Evolutionary conservation across 1,284 basidiomycete species (phyloP).

Genomic region (Fomes fomentarius): DNA sequence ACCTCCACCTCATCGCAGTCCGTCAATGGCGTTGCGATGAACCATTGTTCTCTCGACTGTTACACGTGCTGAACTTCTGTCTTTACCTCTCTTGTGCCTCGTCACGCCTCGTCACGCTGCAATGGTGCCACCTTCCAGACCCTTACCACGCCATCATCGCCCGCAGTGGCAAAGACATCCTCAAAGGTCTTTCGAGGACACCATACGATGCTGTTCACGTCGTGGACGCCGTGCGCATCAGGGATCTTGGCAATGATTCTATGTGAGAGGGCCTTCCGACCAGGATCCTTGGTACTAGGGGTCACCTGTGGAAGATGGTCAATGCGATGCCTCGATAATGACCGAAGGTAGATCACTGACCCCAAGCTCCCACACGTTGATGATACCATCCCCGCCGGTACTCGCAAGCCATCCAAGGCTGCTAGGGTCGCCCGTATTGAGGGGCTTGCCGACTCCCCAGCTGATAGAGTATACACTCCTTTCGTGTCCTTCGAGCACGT

Average conservation of each 20-base stretch:
- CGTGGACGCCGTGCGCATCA: slow-evolving; percentile 72
- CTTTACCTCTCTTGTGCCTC: background rate
- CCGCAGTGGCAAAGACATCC: slow-evolving; percentile 74
- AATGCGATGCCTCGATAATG: background rate
- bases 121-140: slow-evolving; percentile 56
- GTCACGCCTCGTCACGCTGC: background rate
- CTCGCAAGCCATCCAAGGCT: slow-evolving; percentile 74
- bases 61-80: slow-evolving; percentile 4
- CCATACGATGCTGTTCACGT: slow-evolving; percentile 82
- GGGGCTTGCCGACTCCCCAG: slow-evolving; percentile 56
- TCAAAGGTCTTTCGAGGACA: slow-evolving; percentile 65
- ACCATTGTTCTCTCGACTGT: background rate
- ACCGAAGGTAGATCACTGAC: slow-evolving; percentile 40
- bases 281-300: slow-evolving; percentile 24
- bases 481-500: slow-evolving; percentile 63
- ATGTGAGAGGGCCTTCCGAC: slow-evolving; percentile 37
- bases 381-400: slow-evolving; percentile 76
- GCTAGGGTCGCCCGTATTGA: slow-evolving; percentile 27
- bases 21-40: background rate
- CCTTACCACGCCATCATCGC: slow-evolving; percentile 76
- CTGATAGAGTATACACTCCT: slow-evolving; percentile 81
- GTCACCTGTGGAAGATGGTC: slow-evolving; percentile 19
- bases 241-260: slow-evolving; percentile 54
- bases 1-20: too few relatives aligned
- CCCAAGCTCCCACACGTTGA: slow-evolving; percentile 75